Conservation (phyloP, 805 yeast species). For the Zygosaccharomyces kombuchaensis region DNA sequence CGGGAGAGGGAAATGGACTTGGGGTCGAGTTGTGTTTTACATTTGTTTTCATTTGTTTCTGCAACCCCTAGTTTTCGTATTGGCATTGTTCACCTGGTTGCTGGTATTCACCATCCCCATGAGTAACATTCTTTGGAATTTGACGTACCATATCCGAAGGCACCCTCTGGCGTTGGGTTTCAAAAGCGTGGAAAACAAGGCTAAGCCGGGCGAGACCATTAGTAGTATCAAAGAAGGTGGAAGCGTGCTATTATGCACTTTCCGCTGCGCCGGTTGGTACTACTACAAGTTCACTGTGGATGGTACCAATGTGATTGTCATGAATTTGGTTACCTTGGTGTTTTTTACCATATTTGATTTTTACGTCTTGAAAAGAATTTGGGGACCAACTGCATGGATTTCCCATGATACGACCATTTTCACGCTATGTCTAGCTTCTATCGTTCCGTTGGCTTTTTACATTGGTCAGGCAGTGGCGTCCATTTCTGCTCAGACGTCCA, state of each 20-base stretch:
- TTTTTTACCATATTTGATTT: constrained; percentile 78
- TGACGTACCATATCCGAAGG: constrained; percentile 74
- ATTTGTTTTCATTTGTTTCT: constrained; percentile 61
- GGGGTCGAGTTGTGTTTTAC: constrained; percentile 76
- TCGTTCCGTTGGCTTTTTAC: constrained; percentile 91
- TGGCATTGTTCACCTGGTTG: constrained; percentile 70
- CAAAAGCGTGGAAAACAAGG: constrained; percentile 46
- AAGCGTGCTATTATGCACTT: constrained; percentile 77
- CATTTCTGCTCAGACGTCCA: constrained; percentile 94
- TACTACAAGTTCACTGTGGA: constrained; percentile 95
- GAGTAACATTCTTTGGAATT: constrained; percentile 68
- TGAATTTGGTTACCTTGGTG: constrained; percentile 77
- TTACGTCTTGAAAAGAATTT: constrained; percentile 51
- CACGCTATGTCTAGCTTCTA: constrained; percentile 70
- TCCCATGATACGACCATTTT: constrained; percentile 68
- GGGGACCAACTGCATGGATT: constrained; percentile 31
- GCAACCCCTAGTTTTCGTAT: constrained; percentile 57
- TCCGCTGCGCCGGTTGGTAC: constrained; percentile 86
- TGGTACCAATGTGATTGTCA: constrained; percentile 90
- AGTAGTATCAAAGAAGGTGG: constrained; percentile 35
- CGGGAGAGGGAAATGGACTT: constrained; percentile 90
- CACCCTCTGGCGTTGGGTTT: constrained; percentile 89
- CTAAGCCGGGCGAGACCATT: constrained; percentile 18
- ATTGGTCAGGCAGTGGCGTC: constrained; percentile 99
- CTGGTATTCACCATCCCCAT: constrained; percentile 88